These are phyloP conservation scores for Talaromyces sp. DNA, from an alignment of 2,329 filamentous ascomycete genomes.

Conservation along the genomic window DNA sequence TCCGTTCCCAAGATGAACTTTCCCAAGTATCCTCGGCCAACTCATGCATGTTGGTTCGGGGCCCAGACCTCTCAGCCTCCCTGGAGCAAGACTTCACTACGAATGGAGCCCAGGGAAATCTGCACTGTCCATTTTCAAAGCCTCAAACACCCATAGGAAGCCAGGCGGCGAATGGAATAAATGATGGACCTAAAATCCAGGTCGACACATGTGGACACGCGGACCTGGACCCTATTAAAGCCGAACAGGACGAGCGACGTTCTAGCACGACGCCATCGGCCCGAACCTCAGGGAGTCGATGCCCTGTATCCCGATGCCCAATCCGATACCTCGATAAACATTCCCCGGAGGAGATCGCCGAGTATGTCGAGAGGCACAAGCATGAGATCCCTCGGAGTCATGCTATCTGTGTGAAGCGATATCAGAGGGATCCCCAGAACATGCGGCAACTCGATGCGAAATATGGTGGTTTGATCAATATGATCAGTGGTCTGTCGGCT, in stretches of 20 bases:
- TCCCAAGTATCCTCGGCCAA: constrained; percentile 36
- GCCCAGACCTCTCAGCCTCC: constrained; percentile 64
- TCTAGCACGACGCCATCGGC: constrained; percentile 45
- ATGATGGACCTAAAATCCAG: constrained; percentile 42
- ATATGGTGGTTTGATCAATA: constrained; percentile 87
- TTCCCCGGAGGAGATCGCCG: constrained; percentile 87
- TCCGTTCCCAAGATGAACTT: constrained; percentile 32
- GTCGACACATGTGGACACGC: constrained; percentile 55
- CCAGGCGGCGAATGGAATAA: constrained; percentile 42
- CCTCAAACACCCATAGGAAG: constrained; percentile 32
- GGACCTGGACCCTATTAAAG: constrained; percentile 61
- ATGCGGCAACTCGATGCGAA: constrained; percentile 90
- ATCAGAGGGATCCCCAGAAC: constrained; percentile 82
- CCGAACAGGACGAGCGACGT: constrained; percentile 48
- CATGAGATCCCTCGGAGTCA: constrained; percentile 93
- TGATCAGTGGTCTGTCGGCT: constrained; percentile 87
- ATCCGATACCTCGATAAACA: constrained; percentile 93
- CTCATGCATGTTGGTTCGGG: constrained; percentile 43
- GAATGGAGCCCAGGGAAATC: constrained; percentile 73
- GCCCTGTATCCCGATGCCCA: constrained; percentile 72
- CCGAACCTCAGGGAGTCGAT: constrained; percentile 63
- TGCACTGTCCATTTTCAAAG: constrained; percentile 79
- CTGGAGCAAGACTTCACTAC: constrained; percentile 92
- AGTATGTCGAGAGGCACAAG: constrained; percentile 93
- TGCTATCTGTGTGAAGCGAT: constrained; percentile 86